Percentiles rank a stretch among this genome's conserved stretches.
Conservation (phyloP, 345 rosid genomes). For the Moricandia arvensis region DNA sequence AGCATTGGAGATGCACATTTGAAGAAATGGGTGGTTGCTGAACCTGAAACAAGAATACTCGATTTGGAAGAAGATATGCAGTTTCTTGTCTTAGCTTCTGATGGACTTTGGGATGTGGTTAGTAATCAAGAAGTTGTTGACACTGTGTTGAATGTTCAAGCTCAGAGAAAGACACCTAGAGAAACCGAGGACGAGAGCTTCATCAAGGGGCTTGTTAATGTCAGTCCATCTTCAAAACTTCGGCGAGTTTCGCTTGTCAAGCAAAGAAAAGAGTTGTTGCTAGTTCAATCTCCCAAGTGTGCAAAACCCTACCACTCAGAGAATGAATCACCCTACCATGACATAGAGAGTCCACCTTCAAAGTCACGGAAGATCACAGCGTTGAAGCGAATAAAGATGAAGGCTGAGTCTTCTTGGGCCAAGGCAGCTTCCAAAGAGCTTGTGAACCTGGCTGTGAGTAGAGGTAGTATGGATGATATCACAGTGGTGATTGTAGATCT, state of each 20-base stretch:
- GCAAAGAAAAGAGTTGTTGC: conserved; percentile 32
- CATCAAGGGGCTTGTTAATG: conserved; percentile 44
- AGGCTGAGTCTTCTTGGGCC: conserved; percentile 35
- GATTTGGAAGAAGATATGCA: conserved; percentile 56
- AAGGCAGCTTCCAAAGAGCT: conserved; percentile 71
- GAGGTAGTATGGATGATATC: conserved; percentile 34
- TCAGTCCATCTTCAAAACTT: conserved; percentile 68
- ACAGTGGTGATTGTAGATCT: conserved; percentile 74
- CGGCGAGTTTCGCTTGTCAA: conserved; percentile 59
- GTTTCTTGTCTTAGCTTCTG: conserved; percentile 80
- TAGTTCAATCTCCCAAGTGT: conserved; percentile 37
- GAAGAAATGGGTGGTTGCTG: conserved; percentile 78
- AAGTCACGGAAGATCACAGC: conserved; percentile 53
- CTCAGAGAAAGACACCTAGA: conserved; percentile 37
- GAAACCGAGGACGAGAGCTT: conserved; percentile 27
- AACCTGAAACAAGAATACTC: conserved; percentile 60
- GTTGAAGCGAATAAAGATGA: conserved; percentile 43
- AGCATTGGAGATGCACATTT: conserved; percentile 85
- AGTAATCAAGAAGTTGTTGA: conserved; percentile 76
- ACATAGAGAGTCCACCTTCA: conserved; percentile 55
- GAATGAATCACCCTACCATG: conserved; percentile 40
- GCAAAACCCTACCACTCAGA: conserved; percentile 36
- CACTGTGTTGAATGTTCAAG: conserved; percentile 36
- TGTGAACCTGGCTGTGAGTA: conserved; percentile 43
- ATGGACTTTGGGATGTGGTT: conserved; percentile 85